Base-by-base conservation (phyloP, 106 monocot genomes). In the Allium sativum region DNA sequence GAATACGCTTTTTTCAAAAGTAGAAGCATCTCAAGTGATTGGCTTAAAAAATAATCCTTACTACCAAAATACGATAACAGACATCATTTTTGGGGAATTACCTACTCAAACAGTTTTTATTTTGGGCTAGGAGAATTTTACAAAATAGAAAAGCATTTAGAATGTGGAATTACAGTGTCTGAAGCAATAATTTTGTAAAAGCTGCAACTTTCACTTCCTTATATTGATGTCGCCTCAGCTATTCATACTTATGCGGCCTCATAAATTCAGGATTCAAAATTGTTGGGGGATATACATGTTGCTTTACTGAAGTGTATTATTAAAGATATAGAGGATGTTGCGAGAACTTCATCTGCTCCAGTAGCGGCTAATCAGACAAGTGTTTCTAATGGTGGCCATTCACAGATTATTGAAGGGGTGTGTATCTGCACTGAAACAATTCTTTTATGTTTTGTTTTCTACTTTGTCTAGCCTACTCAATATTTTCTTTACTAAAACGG, bases 331-430 rank as follows among this genome's bases (percentile, higher is more conserved):
- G 96, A 50, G 15, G 48, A 98, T 75, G 91, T 98, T 56, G 87
- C 84, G 60, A 82, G 91, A 62, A 80, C 80, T 59, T 87, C 96
- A 53, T 74, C 91, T 72, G 15, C 48, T 7, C 41, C 88, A 45
- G 18, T 67, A 45, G 91, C 80, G 10, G 67, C 71, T 66, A 89
- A 80, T 75, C 93, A 88, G 72, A 85, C 57, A 59, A 73, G 78
- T 71, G 68, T 80, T 66, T 81, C 75, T 59, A 91, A 91, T 84
- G 96, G 96, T 54, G 96, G 96, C 21, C 96, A 98, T 71, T 84
- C 87, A 65, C 80, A 82, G 14, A 76, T 98, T 72, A 74, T 98
- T 68, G 96, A 98, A 57, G 90, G 90, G 88, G 96, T 98, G 21
- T 67, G 76, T 68, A n/a, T 67, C 3, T n/a, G 42, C 20, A 52